Evolutionary conservation across 2,329 filamentous ascomycete species (phyloP), one percentile per base, ranked within the genome.

Genomic region (Aureobasidium lini): DNA sequence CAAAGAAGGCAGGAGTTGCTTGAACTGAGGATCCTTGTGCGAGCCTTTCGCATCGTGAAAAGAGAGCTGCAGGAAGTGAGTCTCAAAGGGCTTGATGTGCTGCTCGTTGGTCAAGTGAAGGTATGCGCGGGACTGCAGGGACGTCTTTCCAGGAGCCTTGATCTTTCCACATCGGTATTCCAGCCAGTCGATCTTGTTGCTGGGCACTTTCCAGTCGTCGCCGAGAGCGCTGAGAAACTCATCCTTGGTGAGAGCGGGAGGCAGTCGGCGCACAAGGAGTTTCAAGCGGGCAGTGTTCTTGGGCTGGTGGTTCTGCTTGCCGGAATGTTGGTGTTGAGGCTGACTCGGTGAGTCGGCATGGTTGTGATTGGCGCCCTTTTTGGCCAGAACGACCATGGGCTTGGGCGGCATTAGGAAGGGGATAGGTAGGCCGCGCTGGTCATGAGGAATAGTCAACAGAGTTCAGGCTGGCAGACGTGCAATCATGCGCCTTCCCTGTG

Each of bases 71-170:
- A 88, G 85, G 47, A 97, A 86, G 37, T 78, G 77, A 18, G 92
- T 85, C 40, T 86, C 84, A 4, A 99, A 80, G 3, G 79, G 72
- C 13, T 82, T 71, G 52, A 95, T 80, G 62, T 89, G 77, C 54
- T 86, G 81, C 64, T 85, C 83, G 65, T 84, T 87, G n/a, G 84
- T 82, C 50, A 97, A 78, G 70, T 93, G 90, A 10, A 97, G 73
- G 68, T 96, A 95, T 59, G 86, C 90, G 65, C 90, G 83, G 9
- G 89, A 84, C 6, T 91, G 91, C 53, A 81, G 82, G 1, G 93
- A 95, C 31, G 88, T 85, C 72, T 96, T 96, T 37, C 91, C 87
- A n/a, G 87, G 84, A 65, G 88, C 77, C 95, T 91, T 96, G 46
- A 93, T 79, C 70, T 96, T 95, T 65, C 87, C 87, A 59, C 80